These are phyloP conservation scores for Colletotrichum godetiae DNA, from an alignment of 2,329 filamentous ascomycete genomes.

Conservation along the genomic window DNA sequence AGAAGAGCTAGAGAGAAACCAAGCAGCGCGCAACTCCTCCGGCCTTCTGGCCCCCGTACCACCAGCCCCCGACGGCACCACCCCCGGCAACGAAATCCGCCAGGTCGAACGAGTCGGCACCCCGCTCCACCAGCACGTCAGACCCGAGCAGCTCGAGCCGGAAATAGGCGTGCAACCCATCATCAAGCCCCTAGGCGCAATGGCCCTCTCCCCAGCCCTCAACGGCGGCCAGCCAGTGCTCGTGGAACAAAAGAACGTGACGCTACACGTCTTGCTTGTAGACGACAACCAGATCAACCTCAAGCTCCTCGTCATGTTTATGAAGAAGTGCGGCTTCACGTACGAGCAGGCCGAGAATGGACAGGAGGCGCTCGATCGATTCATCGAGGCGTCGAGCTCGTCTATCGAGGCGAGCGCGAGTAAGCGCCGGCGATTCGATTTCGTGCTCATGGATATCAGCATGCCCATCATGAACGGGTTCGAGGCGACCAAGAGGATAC, in stretches of 20 bases:
- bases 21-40: neutral
- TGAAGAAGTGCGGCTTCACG: conserved; percentile 53
- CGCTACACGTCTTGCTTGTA: conserved; percentile 47
- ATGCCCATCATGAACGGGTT: conserved; percentile 68
- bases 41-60: neutral
- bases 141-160: neutral
- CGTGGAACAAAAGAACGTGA: neutral
- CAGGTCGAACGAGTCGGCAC: conserved; percentile 2
- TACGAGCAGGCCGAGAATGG: conserved; percentile 58
- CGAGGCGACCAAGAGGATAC: conserved; percentile 60
- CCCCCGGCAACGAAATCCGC: neutral
- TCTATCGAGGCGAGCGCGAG: neutral
- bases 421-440: conserved; percentile 43
- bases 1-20: neutral
- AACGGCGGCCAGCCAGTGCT: conserved; percentile 5
- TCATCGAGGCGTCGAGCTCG: conserved; percentile 43
- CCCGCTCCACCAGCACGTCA: neutral
- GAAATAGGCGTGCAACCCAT: neutral
- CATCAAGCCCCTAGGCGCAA: conserved; percentile 19
- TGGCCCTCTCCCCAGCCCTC: neutral
- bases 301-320: conserved; percentile 54
- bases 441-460: conserved; percentile 60
- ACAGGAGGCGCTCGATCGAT: conserved; percentile 58
- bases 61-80: neutral
- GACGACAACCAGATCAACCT: conserved; percentile 58